phyloP scores from a whole-genome alignment of 805 yeast species.

The Myxozyma neglecta region DNA sequence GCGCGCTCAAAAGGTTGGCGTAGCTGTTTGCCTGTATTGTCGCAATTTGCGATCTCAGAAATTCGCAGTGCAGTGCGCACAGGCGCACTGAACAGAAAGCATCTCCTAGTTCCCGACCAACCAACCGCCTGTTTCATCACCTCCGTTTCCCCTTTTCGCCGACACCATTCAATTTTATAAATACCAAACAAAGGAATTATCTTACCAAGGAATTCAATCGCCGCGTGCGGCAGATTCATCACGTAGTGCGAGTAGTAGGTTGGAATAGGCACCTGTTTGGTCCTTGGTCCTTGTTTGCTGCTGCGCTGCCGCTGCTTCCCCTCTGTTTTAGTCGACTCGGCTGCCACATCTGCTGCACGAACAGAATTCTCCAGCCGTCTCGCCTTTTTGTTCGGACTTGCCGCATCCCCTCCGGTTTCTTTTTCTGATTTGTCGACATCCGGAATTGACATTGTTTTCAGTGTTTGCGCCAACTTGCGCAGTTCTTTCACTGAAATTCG shows the following conservation, averaged over 20 bases:
- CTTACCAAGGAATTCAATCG: slow-evolving; percentile 60
- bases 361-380: background rate
- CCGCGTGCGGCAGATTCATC: slow-evolving; percentile 95
- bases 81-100: background rate
- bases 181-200: background rate
- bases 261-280: slow-evolving; percentile 45
- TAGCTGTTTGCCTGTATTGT: background rate
- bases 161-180: background rate
- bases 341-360: slow-evolving; percentile 3
- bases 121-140: background rate
- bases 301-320: background rate
- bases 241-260: slow-evolving; percentile 67
- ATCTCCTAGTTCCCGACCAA: background rate
- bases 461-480: slow-evolving; percentile 15
- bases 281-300: background rate
- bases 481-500: slow-evolving; percentile 33
- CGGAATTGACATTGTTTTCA: slow-evolving; percentile 6
- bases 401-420: background rate
- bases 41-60: background rate
- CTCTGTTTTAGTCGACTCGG: slow-evolving; percentile 37
- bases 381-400: background rate
- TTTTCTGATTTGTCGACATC: background rate
- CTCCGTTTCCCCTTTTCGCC: background rate
- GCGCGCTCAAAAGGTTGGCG: background rate
- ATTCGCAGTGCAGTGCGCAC: background rate